Evolutionary conservation across 768 basidiomycete genomes (phyloP).

Genomic region (Cyclocybe cylindracea): DNA sequence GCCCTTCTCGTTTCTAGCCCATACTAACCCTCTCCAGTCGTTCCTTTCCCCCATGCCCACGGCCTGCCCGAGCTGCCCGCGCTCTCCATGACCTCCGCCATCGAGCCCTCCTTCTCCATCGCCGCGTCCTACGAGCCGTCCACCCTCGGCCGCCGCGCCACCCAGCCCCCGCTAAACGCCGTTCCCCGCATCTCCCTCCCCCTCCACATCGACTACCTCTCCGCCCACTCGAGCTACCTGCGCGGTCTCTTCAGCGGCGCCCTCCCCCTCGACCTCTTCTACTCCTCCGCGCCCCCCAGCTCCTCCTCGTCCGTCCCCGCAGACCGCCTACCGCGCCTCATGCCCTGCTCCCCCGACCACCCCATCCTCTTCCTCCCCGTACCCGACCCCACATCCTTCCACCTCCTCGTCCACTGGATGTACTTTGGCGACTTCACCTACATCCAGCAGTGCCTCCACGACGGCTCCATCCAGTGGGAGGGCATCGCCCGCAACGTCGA

Average conservation of each 20-base stretch:
- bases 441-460: slow-evolving; percentile 69
- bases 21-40: slow-evolving; percentile 33
- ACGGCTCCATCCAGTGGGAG: slow-evolving; percentile 76
- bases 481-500: slow-evolving; percentile 88
- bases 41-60: slow-evolving; percentile 48
- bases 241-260: slow-evolving; percentile 71
- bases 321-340: slow-evolving; percentile 63
- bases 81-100: slow-evolving; percentile 27
- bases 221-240: slow-evolving; percentile 78
- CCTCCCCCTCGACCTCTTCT: slow-evolving; percentile 59
- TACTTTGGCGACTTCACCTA: slow-evolving; percentile 71
- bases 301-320: slow-evolving; percentile 41
- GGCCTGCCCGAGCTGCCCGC: slow-evolving; percentile 33
- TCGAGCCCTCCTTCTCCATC: slow-evolving; percentile 29
- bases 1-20: background rate
- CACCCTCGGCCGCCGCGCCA: slow-evolving; percentile 47
- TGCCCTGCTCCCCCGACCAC: slow-evolving; percentile 66
- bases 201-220: slow-evolving; percentile 79
- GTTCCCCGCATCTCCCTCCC: slow-evolving; percentile 61
- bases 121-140: slow-evolving; percentile 40
- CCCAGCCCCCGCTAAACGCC: slow-evolving; percentile 51
- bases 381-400: slow-evolving; percentile 72
- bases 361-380: slow-evolving; percentile 75
- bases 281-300: slow-evolving; percentile 31
- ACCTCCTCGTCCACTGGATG: slow-evolving; percentile 76